phyloP scores from a whole-genome alignment of 2,329 filamentous ascomycete species.

The Cladophialophora yegresii region DNA sequence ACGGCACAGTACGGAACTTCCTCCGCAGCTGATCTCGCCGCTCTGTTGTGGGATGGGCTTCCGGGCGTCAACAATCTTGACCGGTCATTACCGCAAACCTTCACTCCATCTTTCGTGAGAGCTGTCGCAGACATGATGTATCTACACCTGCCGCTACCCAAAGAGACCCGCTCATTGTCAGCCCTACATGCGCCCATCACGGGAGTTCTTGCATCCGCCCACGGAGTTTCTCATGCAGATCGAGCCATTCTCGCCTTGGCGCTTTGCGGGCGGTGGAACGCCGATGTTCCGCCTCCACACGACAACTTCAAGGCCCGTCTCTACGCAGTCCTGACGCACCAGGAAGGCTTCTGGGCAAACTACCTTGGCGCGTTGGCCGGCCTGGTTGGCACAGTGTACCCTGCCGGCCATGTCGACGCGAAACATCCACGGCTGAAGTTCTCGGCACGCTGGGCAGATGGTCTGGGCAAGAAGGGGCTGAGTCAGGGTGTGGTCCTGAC shows the following conservation, averaged over 20 bases:
- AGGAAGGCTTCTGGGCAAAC: slow-evolving; percentile 43
- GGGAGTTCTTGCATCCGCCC: slow-evolving; percentile 40
- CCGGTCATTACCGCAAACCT: slow-evolving; percentile 36
- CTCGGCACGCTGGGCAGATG: slow-evolving; percentile 38
- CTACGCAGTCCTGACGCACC: slow-evolving; percentile 38
- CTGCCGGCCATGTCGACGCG: slow-evolving; percentile 37
- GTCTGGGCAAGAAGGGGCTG: slow-evolving; percentile 41
- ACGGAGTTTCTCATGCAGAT: slow-evolving; percentile 42
- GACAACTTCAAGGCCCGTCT: slow-evolving; percentile 38
- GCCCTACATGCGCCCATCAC: slow-evolving; percentile 42
- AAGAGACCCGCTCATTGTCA: slow-evolving; percentile 40
- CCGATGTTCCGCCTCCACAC: slow-evolving; percentile 41
- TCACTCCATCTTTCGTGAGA: slow-evolving; percentile 38
- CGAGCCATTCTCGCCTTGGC: slow-evolving; percentile 42
- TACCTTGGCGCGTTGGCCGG: slow-evolving; percentile 41
- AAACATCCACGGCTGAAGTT: slow-evolving; percentile 38
- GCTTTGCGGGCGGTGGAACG: slow-evolving; percentile 41
- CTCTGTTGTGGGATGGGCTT: slow-evolving; percentile 54
- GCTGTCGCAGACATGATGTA: slow-evolving; percentile 42
- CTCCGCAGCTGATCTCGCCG: slow-evolving; percentile 51
- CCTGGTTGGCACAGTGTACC: slow-evolving; percentile 40
- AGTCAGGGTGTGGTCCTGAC: slow-evolving; percentile 39
- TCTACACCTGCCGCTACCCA: slow-evolving; percentile 40
- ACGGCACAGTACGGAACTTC: slow-evolving; percentile 54
- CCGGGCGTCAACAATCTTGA: slow-evolving; percentile 34